Percentiles rank a stretch among this genome's conserved stretches.
Evolutionary conservation across 2,329 filamentous ascomycete genomes (phyloP).

Genomic region (Tolypocladium capitatum): DNA sequence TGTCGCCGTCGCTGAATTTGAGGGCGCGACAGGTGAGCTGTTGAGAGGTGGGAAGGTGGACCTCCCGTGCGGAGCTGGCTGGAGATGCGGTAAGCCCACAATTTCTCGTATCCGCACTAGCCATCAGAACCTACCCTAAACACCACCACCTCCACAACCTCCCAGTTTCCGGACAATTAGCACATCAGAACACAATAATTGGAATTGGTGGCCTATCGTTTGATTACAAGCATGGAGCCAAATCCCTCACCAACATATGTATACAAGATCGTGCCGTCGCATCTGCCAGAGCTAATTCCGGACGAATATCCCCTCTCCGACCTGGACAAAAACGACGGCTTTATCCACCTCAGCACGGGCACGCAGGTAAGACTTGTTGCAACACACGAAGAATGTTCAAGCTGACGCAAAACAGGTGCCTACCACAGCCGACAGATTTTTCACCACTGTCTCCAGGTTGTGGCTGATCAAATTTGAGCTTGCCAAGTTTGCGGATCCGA

Average conservation of each 20-base stretch:
- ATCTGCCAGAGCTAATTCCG: slow-evolving; percentile 40
- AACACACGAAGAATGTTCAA: neutral
- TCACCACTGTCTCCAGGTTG: slow-evolving; percentile 22
- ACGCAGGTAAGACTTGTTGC: slow-evolving; percentile 29
- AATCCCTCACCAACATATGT: slow-evolving; percentile 28
- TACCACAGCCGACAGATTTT: slow-evolving; percentile 31
- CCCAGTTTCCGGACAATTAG: neutral
- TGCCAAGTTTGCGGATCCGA: slow-evolving; percentile 24
- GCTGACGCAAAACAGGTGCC: slow-evolving; percentile 22
- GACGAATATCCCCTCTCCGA: slow-evolving; percentile 41
- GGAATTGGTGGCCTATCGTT: neutral
- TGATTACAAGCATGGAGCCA: slow-evolving; percentile 1
- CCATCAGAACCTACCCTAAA: neutral
- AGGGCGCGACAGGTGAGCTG: neutral
- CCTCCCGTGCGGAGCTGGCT: neutral
- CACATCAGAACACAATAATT: neutral
- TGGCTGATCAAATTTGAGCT: slow-evolving; percentile 43
- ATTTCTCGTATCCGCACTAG: neutral
- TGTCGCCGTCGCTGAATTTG: neutral
- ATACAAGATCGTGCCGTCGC: slow-evolving; percentile 46
- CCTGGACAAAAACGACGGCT: slow-evolving; percentile 46
- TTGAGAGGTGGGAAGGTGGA: neutral
- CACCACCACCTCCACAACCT: neutral
- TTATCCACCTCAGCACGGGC: slow-evolving; percentile 46
- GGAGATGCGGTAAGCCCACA: neutral